Evolutionary conservation across 2,329 filamentous ascomycete species (phyloP).

Genomic region (Cytospora piceicola): DNA sequence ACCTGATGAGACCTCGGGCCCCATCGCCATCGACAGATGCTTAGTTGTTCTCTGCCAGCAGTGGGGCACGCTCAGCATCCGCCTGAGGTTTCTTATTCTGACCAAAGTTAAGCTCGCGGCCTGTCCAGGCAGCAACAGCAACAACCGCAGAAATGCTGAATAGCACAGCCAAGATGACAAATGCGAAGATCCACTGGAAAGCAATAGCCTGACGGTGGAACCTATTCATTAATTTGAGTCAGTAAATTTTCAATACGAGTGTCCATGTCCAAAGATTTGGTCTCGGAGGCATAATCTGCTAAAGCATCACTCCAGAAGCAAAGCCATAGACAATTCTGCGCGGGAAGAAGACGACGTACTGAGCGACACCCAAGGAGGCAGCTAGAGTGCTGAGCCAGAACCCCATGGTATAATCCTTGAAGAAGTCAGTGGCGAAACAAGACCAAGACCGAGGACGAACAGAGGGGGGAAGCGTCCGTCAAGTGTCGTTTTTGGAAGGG

Average conservation of each 20-base stretch:
- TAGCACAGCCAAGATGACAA: slow-evolving; percentile 76
- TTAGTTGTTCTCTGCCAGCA: slow-evolving; percentile 58
- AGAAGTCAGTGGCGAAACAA: slow-evolving; percentile 17
- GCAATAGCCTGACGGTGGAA: slow-evolving; percentile 74
- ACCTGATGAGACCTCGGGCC: background rate
- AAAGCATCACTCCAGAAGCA: too few relatives aligned
- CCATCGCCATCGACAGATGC: background rate
- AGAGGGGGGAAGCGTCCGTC: slow-evolving; percentile 1
- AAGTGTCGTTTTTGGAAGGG: slow-evolving; percentile 6
- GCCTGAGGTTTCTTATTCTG: slow-evolving; percentile 43
- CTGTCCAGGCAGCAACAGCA: slow-evolving; percentile 66
- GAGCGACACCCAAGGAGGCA: slow-evolving; percentile 75
- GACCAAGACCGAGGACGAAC: background rate
- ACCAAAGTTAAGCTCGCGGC: slow-evolving; percentile 58
- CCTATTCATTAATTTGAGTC: too few relatives aligned
- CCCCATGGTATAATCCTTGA: slow-evolving; percentile 72
- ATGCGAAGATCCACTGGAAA: slow-evolving; percentile 92
- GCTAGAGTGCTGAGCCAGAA: slow-evolving; percentile 75
- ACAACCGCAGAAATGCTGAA: slow-evolving; percentile 70
- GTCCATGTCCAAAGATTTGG: too few relatives aligned
- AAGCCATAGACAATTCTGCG: too few relatives aligned
- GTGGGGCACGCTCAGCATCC: slow-evolving; percentile 64
- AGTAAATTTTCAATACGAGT: too few relatives aligned
- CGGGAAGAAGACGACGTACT: slow-evolving; percentile 42
- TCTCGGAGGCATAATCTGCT: too few relatives aligned